phyloP scores from a whole-genome alignment of 805 yeast species.

The Kregervanrija fluxuum region DNA sequence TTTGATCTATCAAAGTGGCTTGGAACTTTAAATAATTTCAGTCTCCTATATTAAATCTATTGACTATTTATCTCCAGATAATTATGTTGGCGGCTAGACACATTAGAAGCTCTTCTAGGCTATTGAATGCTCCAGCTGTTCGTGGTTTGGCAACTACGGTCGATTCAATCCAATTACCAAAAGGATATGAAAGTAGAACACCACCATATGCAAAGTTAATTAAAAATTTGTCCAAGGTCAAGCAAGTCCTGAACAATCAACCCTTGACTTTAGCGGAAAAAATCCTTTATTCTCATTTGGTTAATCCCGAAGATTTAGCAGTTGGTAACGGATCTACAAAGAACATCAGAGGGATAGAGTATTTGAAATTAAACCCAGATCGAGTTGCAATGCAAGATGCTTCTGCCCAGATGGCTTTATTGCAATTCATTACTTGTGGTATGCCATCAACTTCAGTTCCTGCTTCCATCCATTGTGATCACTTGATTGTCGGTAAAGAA shows the following conservation, averaged over 20 bases:
- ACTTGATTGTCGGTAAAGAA: constrained; percentile 89
- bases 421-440: constrained; percentile 96
- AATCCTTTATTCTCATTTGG: constrained; percentile 90
- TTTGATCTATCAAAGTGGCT: no score
- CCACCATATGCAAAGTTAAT: constrained; percentile 85
- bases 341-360: constrained; percentile 73
- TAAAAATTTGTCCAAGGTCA: constrained; percentile 43
- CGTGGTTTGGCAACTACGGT: constrained; percentile 23
- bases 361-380: constrained; percentile 92
- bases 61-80: no score
- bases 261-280: constrained; percentile 96
- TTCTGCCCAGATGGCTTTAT: constrained; percentile 95
- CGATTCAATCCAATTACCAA: constrained; percentile 38
- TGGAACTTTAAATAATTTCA: no score
- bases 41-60: no score
- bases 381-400: constrained; percentile 99
- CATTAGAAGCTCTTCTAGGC: constrained; percentile 6
- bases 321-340: constrained; percentile 34
- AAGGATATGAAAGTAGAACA: constrained; percentile 57
- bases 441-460: constrained; percentile 89
- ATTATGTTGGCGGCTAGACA: constrained; percentile 6
- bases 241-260: constrained; percentile 24
- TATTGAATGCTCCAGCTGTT: background rate
- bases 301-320: constrained; percentile 83
- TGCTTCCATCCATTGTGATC: constrained; percentile 96